A percentile compares a stretch with the other conserved stretches of the same genome.
These are phyloP conservation scores for Aspergillus bombycis DNA, from an alignment of 2,329 filamentous ascomycete species.

Conservation along the genomic window DNA sequence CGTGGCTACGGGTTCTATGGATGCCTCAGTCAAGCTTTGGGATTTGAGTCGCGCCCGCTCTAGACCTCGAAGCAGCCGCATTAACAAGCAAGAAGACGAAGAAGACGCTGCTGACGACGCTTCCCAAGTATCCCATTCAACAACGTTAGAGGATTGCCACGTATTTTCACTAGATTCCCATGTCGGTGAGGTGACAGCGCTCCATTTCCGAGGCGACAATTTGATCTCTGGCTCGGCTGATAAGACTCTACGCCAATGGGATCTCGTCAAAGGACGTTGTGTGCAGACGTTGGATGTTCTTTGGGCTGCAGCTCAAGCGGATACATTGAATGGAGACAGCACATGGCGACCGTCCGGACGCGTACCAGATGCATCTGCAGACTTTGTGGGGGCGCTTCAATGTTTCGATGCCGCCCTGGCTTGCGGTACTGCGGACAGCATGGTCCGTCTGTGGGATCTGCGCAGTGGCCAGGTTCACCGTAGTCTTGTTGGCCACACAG, in stretches of 20 bases:
- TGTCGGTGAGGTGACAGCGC: constrained; percentile 89
- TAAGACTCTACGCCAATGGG: constrained; percentile 97
- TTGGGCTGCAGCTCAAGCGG: constrained; percentile 93
- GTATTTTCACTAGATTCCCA: constrained; percentile 89
- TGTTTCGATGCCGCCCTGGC: constrained; percentile 95
- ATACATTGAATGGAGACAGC: constrained; percentile 62
- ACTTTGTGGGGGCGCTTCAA: constrained; percentile 93
- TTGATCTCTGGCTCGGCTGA: constrained; percentile 95
- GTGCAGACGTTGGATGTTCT: constrained; percentile 97
- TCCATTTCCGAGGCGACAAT: constrained; percentile 86
- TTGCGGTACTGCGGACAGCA: constrained; percentile 94
- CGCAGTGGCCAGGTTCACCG: constrained; percentile 96
- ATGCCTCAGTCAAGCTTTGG: constrained; percentile 93
- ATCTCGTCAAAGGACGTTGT: constrained; percentile 94
- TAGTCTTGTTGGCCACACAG: constrained; percentile 92
- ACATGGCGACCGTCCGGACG: constrained; percentile 73
- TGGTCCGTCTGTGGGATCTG: constrained; percentile 96
- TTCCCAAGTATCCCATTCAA: constrained; percentile 65
- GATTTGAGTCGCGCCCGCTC: constrained; percentile 89
- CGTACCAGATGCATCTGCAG: constrained; percentile 68
- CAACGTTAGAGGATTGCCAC: constrained; percentile 85
- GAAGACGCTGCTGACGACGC: constrained; percentile 39
- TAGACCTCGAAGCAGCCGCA: constrained; percentile 63
- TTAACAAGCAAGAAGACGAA: constrained; percentile 53
- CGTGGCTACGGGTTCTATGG: constrained; percentile 89